Conservation (phyloP, 2,329 filamentous ascomycete genomes). For the Diaporthe batatas region DNA sequence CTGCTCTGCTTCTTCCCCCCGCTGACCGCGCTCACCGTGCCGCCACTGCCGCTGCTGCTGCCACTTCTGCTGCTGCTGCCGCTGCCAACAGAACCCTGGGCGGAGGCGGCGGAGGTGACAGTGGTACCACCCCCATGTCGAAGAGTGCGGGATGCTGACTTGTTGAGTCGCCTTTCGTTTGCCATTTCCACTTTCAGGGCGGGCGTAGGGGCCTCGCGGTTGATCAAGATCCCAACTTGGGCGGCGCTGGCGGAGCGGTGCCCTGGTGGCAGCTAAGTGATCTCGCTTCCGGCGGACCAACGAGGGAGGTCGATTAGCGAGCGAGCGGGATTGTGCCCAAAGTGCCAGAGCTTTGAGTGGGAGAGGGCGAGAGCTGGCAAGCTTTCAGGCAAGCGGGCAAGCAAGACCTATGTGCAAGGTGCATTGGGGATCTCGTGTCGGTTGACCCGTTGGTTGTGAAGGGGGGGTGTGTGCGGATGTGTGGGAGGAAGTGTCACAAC, state of each 20-base stretch:
- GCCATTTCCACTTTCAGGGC: conserved; percentile 28
- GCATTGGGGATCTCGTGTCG: conserved; percentile 21
- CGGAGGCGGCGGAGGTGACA: neutral
- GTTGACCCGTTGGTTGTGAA: conserved; percentile 20
- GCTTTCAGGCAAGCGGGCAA: conserved; percentile 18
- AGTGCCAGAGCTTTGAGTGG: neutral
- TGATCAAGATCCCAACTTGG: neutral
- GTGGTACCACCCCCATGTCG: conserved; percentile 8
- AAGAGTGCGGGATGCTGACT: conserved; percentile 25
- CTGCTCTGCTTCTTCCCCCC: conserved; percentile 34
- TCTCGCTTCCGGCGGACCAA: conserved; percentile 31
- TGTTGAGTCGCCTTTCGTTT: conserved; percentile 31
- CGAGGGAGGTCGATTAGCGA: conserved; percentile 35
- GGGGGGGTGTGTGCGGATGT: neutral
- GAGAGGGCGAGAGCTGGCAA: conserved; percentile 11
- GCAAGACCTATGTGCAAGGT: conserved; percentile 15
- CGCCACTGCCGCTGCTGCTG: neutral
- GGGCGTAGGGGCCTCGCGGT: neutral
- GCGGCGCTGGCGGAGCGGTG: neutral
- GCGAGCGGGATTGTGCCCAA: conserved; percentile 7
- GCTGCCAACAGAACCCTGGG: neutral
- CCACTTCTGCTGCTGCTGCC: no score
- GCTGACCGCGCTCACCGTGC: neutral
- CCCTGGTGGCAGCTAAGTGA: conserved; percentile 10
- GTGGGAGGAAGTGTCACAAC: conserved; percentile 24